Percentiles rank a stretch among this genome's conserved stretches.
These are phyloP conservation scores for Fusarium liriodendri DNA, from an alignment of 2,329 filamentous ascomycete genomes.

Conservation along the genomic window DNA sequence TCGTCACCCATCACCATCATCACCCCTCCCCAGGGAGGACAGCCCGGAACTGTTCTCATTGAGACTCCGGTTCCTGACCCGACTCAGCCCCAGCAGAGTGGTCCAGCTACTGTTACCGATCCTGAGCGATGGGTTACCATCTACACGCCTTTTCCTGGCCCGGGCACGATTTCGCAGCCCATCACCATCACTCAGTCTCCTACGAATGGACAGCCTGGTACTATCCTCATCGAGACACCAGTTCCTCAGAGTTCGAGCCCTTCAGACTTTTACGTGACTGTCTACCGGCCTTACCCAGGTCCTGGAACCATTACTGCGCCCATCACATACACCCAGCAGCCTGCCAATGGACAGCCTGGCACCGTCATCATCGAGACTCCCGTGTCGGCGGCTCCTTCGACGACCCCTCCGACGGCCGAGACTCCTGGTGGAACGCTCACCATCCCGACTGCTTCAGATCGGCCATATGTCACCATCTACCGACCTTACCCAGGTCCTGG, in stretches of 20 bases:
- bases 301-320: constrained; percentile 10
- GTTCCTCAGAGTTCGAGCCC: constrained; percentile 13
- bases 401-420: not conserved
- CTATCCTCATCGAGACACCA: constrained; percentile 29
- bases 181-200: constrained; percentile 28
- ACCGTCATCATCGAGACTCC: constrained; percentile 1
- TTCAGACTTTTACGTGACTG: constrained; percentile 26
- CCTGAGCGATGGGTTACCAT: constrained; percentile 28
- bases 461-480: constrained; percentile 31
- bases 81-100: not conserved
- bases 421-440: not conserved
- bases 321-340: not conserved
- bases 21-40: constrained; percentile 10
- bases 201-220: constrained; percentile 24
- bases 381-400: not conserved
- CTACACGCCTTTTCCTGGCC: constrained; percentile 28
- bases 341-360: not conserved
- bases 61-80: constrained; percentile 16
- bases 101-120: not conserved
- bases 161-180: constrained; percentile 19
- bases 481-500: constrained; percentile 29
- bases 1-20: constrained; percentile 29
- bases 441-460: constrained; percentile 14
- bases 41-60: constrained; percentile 28
- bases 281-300: constrained; percentile 24